A percentile compares a stretch with the other conserved stretches of the same genome.
These are phyloP conservation scores for Alternaria novae-zelandiae DNA, from an alignment of 2,329 filamentous ascomycete species.

Conservation along the genomic window DNA sequence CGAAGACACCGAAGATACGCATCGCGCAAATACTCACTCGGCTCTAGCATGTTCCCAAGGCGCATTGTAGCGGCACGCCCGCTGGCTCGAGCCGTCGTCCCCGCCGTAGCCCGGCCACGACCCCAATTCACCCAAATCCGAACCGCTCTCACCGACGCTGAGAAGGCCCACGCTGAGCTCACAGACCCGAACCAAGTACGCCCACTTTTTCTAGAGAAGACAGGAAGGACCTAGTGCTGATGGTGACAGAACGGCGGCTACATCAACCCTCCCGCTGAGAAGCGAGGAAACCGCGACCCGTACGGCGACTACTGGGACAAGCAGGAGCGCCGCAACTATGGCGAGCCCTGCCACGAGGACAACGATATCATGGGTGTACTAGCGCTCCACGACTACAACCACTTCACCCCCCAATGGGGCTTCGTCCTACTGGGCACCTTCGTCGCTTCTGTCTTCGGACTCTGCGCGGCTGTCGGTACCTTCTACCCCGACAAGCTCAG, in stretches of 20 bases:
- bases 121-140: slow-evolving; percentile 48
- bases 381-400: slow-evolving; percentile 86
- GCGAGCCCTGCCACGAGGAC: slow-evolving; percentile 95
- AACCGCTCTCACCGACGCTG: slow-evolving; percentile 40
- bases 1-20: slow-evolving; percentile 18
- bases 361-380: slow-evolving; percentile 92
- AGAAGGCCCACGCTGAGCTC: slow-evolving; percentile 61
- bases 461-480: slow-evolving; percentile 49
- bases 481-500: slow-evolving; percentile 56
- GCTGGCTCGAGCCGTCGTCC: slow-evolving; percentile 46
- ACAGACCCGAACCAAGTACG: slow-evolving; percentile 66
- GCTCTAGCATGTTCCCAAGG: slow-evolving; percentile 51
- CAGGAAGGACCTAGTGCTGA: slow-evolving; percentile 16
- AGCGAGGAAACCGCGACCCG: slow-evolving; percentile 91
- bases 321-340: slow-evolving; percentile 95
- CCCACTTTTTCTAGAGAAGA: slow-evolving; percentile 15
- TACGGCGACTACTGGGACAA: slow-evolving; percentile 96
- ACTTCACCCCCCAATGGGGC: slow-evolving; percentile 75
- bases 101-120: slow-evolving; percentile 34
- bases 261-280: slow-evolving; percentile 77
- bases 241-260: slow-evolving; percentile 78
- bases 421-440: slow-evolving; percentile 62
- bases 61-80: slow-evolving; percentile 51
- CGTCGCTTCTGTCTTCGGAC: slow-evolving; percentile 48
- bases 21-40: slow-evolving; percentile 51